These are phyloP conservation scores for Paxillus involutus DNA, from an alignment of 768 basidiomycete genomes.

Conservation along the genomic window DNA sequence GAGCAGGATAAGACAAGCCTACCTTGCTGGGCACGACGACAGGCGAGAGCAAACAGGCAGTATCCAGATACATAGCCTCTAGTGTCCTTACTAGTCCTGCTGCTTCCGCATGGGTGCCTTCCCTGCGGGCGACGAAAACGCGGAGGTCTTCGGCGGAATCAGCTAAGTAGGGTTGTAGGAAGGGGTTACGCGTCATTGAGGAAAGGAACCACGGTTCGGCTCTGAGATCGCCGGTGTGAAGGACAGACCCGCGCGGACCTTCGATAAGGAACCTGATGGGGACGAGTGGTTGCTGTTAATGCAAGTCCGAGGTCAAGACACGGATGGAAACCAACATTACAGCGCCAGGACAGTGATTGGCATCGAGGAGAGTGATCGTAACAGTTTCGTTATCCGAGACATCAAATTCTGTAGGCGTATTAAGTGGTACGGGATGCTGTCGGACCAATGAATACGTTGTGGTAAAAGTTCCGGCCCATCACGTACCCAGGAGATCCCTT, in stretches of 20 bases:
- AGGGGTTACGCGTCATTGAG: conserved; percentile 64
- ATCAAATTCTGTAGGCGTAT: conserved; percentile 63
- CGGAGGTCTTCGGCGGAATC: conserved; percentile 20
- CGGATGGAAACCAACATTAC: conserved; percentile 63
- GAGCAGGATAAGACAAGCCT: background rate
- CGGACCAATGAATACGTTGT: background rate
- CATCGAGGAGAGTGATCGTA: conserved; percentile 79
- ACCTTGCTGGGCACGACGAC: conserved; percentile 63
- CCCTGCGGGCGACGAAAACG: conserved; percentile 25
- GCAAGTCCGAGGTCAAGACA: background rate
- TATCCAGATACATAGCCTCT: conserved; percentile 84
- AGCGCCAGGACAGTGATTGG: conserved; percentile 94
- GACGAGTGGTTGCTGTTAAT: background rate
- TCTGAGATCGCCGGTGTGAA: conserved; percentile 94
- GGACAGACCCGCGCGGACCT: conserved; percentile 62
- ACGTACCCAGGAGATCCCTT: conserved; percentile 69
- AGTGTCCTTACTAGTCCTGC: conserved; percentile 45
- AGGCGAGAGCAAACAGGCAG: conserved; percentile 59
- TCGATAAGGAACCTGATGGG: conserved; percentile 80
- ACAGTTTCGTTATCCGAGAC: conserved; percentile 58
- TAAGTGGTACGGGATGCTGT: conserved; percentile 58
- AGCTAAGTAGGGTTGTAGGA: conserved; percentile 69
- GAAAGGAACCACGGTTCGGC: conserved; percentile 83
- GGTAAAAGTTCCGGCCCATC: background rate
- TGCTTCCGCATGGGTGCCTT: conserved; percentile 22